Conservation (phyloP, 768 basidiomycete species). For the Calvatia gigantea region DNA sequence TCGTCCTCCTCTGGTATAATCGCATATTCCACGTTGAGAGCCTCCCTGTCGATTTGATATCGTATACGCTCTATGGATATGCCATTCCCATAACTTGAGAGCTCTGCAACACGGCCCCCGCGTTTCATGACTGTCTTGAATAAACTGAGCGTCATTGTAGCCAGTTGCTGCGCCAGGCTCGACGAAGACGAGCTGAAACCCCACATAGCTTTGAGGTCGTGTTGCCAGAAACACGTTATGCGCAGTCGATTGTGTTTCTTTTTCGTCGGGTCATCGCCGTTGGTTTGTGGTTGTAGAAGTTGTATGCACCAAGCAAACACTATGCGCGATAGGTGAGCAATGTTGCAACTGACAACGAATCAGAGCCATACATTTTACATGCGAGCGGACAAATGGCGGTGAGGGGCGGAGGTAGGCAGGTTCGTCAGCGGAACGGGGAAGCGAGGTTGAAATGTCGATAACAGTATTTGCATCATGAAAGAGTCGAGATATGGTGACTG, state of each 20-base stretch:
- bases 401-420: constrained; percentile 88
- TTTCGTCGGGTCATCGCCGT: constrained; percentile 22
- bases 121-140: constrained; percentile 79
- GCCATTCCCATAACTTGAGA: constrained; percentile 77
- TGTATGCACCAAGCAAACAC: constrained; percentile 97
- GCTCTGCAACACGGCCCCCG: constrained; percentile 68
- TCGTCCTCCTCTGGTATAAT: constrained; percentile 77
- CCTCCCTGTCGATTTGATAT: constrained; percentile 81
- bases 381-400: constrained; percentile 89
- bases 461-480: constrained; percentile 78
- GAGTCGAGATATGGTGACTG: constrained; percentile 88
- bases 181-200: constrained; percentile 61
- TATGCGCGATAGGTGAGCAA: constrained; percentile 22
- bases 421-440: constrained; percentile 87
- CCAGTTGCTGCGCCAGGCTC: constrained; percentile 73
- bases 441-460: constrained; percentile 89
- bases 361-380: constrained; percentile 56
- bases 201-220: constrained; percentile 87
- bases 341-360: constrained; percentile 8
- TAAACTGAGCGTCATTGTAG: constrained; percentile 79
- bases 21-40: constrained; percentile 78
- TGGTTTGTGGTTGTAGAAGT: constrained; percentile 38
- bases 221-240: constrained; percentile 93
- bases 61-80: constrained; percentile 75
- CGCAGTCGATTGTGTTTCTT: constrained; percentile 53